Conservation (phyloP, 2,329 filamentous ascomycete species). For the Verticillium nonalfalfae region DNA sequence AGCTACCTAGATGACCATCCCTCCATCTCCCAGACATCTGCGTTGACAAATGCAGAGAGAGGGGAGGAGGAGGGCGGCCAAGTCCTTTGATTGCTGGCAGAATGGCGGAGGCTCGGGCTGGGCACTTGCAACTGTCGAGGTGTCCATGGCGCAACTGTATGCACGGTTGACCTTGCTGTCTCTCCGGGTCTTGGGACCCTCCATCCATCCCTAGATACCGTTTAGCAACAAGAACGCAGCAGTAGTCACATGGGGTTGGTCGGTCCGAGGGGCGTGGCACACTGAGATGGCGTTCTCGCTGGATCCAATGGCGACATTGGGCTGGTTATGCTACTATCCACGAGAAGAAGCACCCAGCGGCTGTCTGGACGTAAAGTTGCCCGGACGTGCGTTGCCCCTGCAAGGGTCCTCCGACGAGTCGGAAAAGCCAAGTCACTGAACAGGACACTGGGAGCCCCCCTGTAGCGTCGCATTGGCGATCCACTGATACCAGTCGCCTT, state of each 20-base stretch:
- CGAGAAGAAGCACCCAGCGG: not conserved
- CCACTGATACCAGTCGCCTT: not conserved
- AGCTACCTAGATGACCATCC: not conserved
- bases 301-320: conserved; percentile 1
- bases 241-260: not conserved
- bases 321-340: not conserved
- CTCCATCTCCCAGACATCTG: not conserved
- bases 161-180: not conserved
- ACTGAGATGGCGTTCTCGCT: not conserved
- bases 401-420: not conserved
- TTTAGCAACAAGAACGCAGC: not conserved
- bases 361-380: not conserved
- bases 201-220: not conserved
- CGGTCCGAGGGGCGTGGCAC: not conserved
- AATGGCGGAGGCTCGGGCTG: not conserved
- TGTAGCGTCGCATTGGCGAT: not conserved
- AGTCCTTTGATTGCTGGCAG: not conserved
- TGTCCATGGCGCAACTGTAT: not conserved
- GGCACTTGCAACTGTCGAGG: conserved; percentile 1
- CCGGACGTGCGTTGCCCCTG: not conserved
- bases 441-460: not conserved
- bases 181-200: not conserved
- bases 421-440: not conserved
- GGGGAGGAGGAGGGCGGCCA: not conserved
- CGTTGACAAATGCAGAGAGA: not conserved